phyloP scores from a whole-genome alignment of 2,329 filamentous ascomycete species.

The Cladosporium halotolerans region DNA sequence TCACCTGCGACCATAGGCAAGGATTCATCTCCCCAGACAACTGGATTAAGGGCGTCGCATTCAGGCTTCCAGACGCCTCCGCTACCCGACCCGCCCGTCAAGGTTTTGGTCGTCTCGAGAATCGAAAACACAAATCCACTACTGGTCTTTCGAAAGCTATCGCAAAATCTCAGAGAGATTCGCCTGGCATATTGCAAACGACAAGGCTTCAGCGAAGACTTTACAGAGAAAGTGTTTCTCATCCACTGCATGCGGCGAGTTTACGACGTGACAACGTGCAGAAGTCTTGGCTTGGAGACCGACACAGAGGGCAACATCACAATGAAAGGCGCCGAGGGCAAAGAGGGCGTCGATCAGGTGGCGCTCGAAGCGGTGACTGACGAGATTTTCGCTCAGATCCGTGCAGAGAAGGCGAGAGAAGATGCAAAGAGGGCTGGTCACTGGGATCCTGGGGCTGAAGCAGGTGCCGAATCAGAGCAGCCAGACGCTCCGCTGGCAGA shows the following conservation, averaged over 20 bases:
- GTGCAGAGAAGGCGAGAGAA: slow-evolving; percentile 40
- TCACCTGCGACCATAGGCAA: slow-evolving; percentile 11
- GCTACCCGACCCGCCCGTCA: slow-evolving; percentile 46
- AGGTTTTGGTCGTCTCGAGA: slow-evolving; percentile 62
- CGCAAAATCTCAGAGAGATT: slow-evolving; percentile 61
- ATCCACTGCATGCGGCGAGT: slow-evolving; percentile 70
- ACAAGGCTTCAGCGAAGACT: slow-evolving; percentile 49
- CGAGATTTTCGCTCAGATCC: slow-evolving; percentile 51
- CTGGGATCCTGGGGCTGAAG: slow-evolving; percentile 14
- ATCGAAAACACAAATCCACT: slow-evolving; percentile 56
- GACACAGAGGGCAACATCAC: slow-evolving; percentile 35
- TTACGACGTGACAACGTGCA: slow-evolving; percentile 69
- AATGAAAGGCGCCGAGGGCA: slow-evolving; percentile 42
- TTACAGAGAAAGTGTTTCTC: slow-evolving; percentile 58
- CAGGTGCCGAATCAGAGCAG: slow-evolving; percentile 14
- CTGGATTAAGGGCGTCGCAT: too few species aligned
- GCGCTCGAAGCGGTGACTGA: slow-evolving; percentile 72
- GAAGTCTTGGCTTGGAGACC: slow-evolving; percentile 56
- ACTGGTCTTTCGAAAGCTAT: slow-evolving; percentile 60
- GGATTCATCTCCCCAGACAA: neutral
- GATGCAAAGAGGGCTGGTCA: slow-evolving; percentile 10
- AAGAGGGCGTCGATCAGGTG: slow-evolving; percentile 52
- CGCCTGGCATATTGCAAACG: slow-evolving; percentile 62
- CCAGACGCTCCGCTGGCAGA: slow-evolving; percentile 28
- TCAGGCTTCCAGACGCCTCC: neutral